Conservation (phyloP, 805 yeast species). For the Wickerhamiella qilinensis region DNA sequence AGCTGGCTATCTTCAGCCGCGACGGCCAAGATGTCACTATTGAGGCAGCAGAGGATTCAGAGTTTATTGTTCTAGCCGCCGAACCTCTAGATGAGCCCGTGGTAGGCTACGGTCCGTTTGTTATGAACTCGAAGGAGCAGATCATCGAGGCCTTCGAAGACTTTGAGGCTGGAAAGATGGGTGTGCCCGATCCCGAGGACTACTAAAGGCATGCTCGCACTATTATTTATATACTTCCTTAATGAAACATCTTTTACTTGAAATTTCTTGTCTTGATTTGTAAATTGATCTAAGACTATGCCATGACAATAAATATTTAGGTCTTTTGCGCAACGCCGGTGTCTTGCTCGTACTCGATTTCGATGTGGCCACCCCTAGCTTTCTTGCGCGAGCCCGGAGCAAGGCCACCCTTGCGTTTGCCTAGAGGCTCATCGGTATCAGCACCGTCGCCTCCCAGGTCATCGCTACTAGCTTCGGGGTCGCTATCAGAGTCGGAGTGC, state of each 20-base stretch:
- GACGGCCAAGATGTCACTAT: neutral
- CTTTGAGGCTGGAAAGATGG: slow-evolving; percentile 1
- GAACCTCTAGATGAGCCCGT: slow-evolving; percentile 4
- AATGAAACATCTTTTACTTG: no score
- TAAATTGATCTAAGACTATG: no score
- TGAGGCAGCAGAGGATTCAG: slow-evolving; percentile 25
- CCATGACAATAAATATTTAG: neutral
- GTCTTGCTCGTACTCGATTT: slow-evolving; percentile 1
- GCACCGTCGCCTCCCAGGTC: neutral
- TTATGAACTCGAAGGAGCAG: slow-evolving; percentile 4
- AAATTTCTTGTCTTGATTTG: no score
- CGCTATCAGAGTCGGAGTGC: neutral
- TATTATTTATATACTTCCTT: no score
- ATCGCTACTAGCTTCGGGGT: neutral
- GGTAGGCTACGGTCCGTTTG: slow-evolving; percentile 5
- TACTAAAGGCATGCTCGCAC: no score
- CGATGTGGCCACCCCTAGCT: neutral
- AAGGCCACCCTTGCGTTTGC: neutral
- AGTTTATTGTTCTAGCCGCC: slow-evolving; percentile 62
- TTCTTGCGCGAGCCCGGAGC: neutral
- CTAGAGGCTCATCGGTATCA: neutral
- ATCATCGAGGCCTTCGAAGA: slow-evolving; percentile 3
- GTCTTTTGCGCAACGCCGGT: neutral
- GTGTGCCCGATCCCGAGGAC: no score
- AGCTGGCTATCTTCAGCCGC: neutral